A percentile compares a stretch with the other conserved stretches of the same genome.
phyloP scores from a whole-genome alignment of 148 eudicot genomes.

The Amaranthus cruentus region DNA sequence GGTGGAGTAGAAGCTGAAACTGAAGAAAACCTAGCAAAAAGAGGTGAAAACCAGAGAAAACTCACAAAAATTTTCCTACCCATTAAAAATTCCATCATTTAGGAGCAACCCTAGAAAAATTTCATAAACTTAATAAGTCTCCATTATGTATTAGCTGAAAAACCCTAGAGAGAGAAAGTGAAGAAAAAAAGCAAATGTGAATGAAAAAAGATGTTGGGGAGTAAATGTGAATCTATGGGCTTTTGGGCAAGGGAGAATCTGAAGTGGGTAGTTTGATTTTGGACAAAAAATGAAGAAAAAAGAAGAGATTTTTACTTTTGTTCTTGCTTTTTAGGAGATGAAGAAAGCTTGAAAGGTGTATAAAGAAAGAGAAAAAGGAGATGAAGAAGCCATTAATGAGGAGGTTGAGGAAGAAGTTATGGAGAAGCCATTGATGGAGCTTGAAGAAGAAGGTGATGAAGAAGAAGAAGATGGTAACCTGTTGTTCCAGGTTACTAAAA shows the following conservation, averaged over 20 bases:
- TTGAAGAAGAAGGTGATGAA: too few species aligned
- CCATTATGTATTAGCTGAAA: constrained; percentile 27
- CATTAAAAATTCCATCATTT: not conserved
- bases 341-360: not conserved
- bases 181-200: not conserved
- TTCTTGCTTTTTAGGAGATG: not conserved
- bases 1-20: constrained; percentile 62
- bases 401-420: too few species aligned
- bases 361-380: constrained; percentile 9
- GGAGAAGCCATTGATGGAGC: too few species aligned
- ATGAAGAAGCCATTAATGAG: not conserved
- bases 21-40: constrained; percentile 45
- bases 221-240: constrained; percentile 5
- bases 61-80: constrained; percentile 33
- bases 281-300: not conserved
- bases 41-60: constrained; percentile 34
- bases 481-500: too few species aligned
- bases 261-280: constrained; percentile 13
- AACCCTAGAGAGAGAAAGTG: constrained; percentile 41
- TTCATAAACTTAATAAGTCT: not conserved
- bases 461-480: too few species aligned
- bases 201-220: not conserved
- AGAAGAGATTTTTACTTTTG: not conserved
- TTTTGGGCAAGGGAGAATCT: constrained; percentile 12
- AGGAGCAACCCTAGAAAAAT: constrained; percentile 15